These are phyloP conservation scores for Rhodotorula diobovata DNA, from an alignment of 768 basidiomycete species.

Conservation along the genomic window DNA sequence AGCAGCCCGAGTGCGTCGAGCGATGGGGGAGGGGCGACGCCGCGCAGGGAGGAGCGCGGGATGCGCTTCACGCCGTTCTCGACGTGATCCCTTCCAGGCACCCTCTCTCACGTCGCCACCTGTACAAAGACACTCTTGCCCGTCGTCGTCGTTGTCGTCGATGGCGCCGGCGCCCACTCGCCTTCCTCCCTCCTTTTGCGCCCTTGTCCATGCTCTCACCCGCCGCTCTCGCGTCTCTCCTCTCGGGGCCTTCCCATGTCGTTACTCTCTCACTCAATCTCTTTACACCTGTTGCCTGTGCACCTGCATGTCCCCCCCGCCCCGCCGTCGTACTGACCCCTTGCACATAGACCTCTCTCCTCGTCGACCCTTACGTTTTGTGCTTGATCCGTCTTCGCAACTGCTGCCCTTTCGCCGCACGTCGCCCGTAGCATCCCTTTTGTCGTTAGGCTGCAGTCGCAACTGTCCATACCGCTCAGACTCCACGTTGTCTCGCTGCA, in stretches of 20 bases:
- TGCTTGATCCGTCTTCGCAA: neutral
- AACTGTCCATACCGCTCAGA: neutral
- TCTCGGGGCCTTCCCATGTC: neutral
- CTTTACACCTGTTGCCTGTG: too few relatives aligned
- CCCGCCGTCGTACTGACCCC: neutral
- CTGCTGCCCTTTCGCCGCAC: too few relatives aligned
- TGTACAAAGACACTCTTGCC: too few relatives aligned
- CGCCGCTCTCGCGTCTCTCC: neutral
- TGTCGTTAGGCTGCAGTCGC: neutral
- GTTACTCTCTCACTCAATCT: too few relatives aligned
- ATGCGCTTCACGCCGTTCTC: conserved; percentile 19
- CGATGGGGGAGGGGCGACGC: conserved; percentile 13
- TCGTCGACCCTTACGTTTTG: neutral
- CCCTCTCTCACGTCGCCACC: too few relatives aligned
- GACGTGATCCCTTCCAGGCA: neutral
- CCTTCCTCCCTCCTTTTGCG: neutral
- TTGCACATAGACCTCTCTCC: neutral
- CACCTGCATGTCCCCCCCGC: too few relatives aligned
- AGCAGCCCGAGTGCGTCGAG: neutral
- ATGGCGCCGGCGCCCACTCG: too few relatives aligned
- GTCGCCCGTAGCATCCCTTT: neutral
- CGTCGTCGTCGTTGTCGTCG: too few relatives aligned
- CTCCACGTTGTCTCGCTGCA: too few relatives aligned
- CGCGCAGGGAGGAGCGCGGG: conserved; percentile 8
- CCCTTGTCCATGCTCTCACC: neutral